Base-by-base conservation (phyloP, 768 basidiomycete genomes). In the Lentinula sp. region DNA sequence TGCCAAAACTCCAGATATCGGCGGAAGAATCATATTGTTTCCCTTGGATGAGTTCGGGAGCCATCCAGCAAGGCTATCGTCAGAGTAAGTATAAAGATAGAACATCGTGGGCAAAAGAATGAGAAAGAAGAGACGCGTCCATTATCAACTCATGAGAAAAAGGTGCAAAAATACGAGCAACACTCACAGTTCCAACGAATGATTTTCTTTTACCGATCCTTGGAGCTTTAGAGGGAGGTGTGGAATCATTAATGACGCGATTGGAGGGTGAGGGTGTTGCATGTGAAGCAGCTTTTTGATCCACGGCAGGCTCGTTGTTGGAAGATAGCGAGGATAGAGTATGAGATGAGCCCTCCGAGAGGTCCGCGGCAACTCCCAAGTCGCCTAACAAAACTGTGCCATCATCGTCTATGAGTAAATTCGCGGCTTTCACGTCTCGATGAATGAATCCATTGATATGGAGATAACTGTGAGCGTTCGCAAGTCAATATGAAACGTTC, bases 1-100 rank as follows among this genome's bases (percentile, higher is more conserved):
- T 95, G 12, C 93, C 95, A 70, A 97, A 91, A 61, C 91, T 94
- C 94, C 95, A 98, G 61, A 98, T 95, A 69, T 98, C 95, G 18
- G 93, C 93, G 64, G 87, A 83, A 12, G 86, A 81, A 69, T 95
- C 93, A 70, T 95, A 96, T 59, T 85, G 83, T 65, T 82, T 83
- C 54, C 93, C 90, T 65, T 89, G 82, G 51, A 98, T 91, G 23
- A 97, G 82, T 67, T 98, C 95, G 1, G 95, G 95, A 0, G 95
- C 93, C 95, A 97, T 98, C 93, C 93, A 97, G 70, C 91, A 93
- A 1, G 95, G 95, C 85, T 87, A 61, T 39, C 52, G 35, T 33
- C 35, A 49, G 42, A 53, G 33, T 8, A 46, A n/a, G 42, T 16
- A 28, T 37, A 35, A 36, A 59, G 58, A 46, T 45, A 32, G 45